Evolutionary conservation across 2,329 filamentous ascomycete species (phyloP), one percentile per base, ranked within the genome.

Genomic region (Myotisia sp.): DNA sequence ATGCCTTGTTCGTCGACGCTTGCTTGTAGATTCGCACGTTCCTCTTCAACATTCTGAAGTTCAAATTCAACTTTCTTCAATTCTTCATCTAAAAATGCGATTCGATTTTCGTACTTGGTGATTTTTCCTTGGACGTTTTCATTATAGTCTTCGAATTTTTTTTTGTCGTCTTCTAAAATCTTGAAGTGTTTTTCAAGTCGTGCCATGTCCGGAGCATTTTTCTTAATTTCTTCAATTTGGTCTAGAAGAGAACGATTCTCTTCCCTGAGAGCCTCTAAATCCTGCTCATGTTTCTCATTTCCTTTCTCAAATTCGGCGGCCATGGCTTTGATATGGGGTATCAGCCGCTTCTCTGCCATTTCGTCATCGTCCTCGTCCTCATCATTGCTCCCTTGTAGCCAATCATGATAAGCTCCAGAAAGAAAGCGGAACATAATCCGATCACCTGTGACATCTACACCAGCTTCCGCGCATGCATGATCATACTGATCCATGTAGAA

Each of bases 71-170:
- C 71, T 53, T 86, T 87, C 33, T 81, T 75, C 19, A 93, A 75
- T 54, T 93, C 85, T 35, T 86, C 77, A 42, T 87, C 79, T n/a
- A 95, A 62, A 14, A 92, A 74, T 29, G 79, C 72, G 44, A 82
- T 82, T 9, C 84, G 74, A 42, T 70, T 72, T 42, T 86, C 78
- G 59, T 92, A 90, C 57, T 92, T 94, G 43, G 92, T 81, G 0
- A 86, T 80, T 49, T 87, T 83, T 40, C 79, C 76, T 48, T 82
- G 70, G 44, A 92, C 84, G 20, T 79, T 73, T 26, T 76, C 73
- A 53, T 94, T 94, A 66, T 94, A 98, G 50, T 84, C 79, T 51
- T 94, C 86, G 47, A 95, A 98, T 52, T 98, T 95, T 50, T 78
- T 70, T 49, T 80, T 86, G 59, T 98, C 92, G 47, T 92, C 85